Conservation (phyloP, 1,284 basidiomycete genomes). For the Ceratobasidium papillatum region DNA sequence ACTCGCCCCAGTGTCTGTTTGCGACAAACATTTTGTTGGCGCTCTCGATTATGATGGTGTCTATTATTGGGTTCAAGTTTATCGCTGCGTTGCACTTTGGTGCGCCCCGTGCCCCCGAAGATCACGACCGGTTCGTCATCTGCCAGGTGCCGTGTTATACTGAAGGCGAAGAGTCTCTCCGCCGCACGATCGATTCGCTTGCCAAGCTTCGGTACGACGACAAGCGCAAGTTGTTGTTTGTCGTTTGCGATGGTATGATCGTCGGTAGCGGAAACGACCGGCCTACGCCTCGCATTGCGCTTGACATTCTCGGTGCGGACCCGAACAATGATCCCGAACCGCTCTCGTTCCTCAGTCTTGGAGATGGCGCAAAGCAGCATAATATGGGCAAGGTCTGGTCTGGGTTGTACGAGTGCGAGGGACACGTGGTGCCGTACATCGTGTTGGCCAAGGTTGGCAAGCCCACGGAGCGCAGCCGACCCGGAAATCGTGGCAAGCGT, state of each 20-base stretch:
- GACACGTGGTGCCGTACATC: constrained; percentile 96
- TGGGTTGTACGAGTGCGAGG: constrained; percentile 91
- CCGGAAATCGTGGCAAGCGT: constrained; percentile 96
- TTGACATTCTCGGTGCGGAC: constrained; percentile 96
- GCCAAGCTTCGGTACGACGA: constrained; percentile 97
- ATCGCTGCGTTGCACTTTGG: constrained; percentile 92
- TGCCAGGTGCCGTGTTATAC: constrained; percentile 99
- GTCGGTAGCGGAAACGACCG: constrained; percentile 95
- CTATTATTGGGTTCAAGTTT: constrained; percentile 98
- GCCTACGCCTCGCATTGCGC: constrained; percentile 90
- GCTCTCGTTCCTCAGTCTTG: constrained; percentile 91
- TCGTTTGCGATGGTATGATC: constrained; percentile 99
- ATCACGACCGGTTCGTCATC: constrained; percentile 98
- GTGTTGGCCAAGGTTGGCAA: constrained; percentile 98
- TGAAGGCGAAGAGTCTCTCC: constrained; percentile 89
- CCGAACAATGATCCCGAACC: constrained; percentile 94
- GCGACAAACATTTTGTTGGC: constrained; percentile 91
- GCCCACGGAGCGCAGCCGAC: constrained; percentile 90
- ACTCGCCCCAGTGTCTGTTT: constrained; percentile 91
- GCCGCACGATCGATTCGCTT: constrained; percentile 92
- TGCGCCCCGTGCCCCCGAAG: constrained; percentile 84
- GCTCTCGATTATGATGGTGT: constrained; percentile 91
- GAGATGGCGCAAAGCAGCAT: constrained; percentile 94
- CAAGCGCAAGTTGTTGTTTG: constrained; percentile 93
- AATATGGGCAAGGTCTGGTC: constrained; percentile 99